phyloP scores from a whole-genome alignment of 1,284 basidiomycete genomes.

The Puccinia brachypodii region DNA sequence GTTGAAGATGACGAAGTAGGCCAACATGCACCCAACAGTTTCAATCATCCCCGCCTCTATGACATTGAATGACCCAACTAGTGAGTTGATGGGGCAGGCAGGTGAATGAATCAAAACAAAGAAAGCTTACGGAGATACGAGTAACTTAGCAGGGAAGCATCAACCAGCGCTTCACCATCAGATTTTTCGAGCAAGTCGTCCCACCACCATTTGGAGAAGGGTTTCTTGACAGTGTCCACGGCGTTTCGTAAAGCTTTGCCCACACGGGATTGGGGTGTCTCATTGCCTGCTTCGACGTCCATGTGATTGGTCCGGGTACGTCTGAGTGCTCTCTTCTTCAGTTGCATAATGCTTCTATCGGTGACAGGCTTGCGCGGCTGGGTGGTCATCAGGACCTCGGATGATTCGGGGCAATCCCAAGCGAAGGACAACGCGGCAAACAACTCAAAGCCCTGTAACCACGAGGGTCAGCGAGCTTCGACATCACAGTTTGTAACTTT shows the following conservation, averaged over 20 bases:
- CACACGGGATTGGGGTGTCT: conserved; percentile 53
- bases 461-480: conserved; percentile 7
- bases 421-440: conserved; percentile 69
- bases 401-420: conserved; percentile 69
- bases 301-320: conserved; percentile 64
- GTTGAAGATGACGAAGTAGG: conserved; percentile 69
- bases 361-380: conserved; percentile 68
- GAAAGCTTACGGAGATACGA: conserved; percentile 68
- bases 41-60: conserved; percentile 56
- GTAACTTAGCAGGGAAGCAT: conserved; percentile 67
- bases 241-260: conserved; percentile 60
- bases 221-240: conserved; percentile 60
- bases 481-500: neutral
- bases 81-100: neutral
- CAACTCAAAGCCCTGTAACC: conserved; percentile 66
- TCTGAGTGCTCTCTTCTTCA: conserved; percentile 65
- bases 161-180: conserved; percentile 66
- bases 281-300: conserved; percentile 63
- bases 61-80: neutral
- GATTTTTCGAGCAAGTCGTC: conserved; percentile 63
- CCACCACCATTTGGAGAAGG: conserved; percentile 67
- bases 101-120: conserved; percentile 59
- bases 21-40: conserved; percentile 58
- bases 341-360: conserved; percentile 63
- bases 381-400: conserved; percentile 68